A percentile compares a stretch with the other conserved stretches of the same genome.
These are phyloP conservation scores for Colletotrichum zoysiae DNA, from an alignment of 2,329 filamentous ascomycete genomes.

Conservation along the genomic window DNA sequence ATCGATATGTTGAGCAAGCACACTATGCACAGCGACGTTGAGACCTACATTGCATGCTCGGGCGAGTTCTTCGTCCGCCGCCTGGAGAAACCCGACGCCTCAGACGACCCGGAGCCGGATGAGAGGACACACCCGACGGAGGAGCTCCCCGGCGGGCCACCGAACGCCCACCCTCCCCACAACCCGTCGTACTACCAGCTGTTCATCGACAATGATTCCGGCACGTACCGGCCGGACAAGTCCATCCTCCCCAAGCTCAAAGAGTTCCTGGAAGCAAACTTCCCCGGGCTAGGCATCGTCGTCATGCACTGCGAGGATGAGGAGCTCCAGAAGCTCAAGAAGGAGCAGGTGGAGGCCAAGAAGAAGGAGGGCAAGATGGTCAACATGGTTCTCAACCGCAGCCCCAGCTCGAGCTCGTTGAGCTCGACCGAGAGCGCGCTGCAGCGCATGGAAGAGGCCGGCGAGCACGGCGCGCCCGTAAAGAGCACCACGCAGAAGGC, in stretches of 20 bases:
- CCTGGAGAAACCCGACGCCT: conserved; percentile 63
- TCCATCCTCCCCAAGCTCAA: conserved; percentile 79
- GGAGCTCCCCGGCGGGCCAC: conserved; percentile 62
- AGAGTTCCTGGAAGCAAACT: conserved; percentile 76
- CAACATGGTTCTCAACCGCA: conserved; percentile 69
- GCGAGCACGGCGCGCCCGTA: conserved; percentile 50
- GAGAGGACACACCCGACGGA: conserved; percentile 65
- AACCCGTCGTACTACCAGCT: conserved; percentile 79
- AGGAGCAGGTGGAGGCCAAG: conserved; percentile 80
- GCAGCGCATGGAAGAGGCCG: conserved; percentile 57
- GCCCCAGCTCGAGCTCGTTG: conserved; percentile 55
- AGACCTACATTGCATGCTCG: conserved; percentile 89
- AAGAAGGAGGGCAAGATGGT: conserved; percentile 69
- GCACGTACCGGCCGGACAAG: conserved; percentile 91
- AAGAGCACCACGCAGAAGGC: conserved; percentile 67
- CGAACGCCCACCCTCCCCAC: conserved; percentile 56
- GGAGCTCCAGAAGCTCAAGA: conserved; percentile 79
- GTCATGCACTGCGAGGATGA: conserved; percentile 85
- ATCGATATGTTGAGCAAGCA: conserved; percentile 95
- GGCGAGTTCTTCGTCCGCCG: conserved; percentile 93
- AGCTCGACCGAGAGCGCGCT: conserved; percentile 66
- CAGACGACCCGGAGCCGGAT: conserved; percentile 57
- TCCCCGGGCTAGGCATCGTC: conserved; percentile 81
- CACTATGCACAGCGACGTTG: conserved; percentile 96
- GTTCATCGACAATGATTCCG: conserved; percentile 94